These are phyloP conservation scores for Tephrocybe rancida DNA, from an alignment of 768 basidiomycete genomes.

Conservation along the genomic window DNA sequence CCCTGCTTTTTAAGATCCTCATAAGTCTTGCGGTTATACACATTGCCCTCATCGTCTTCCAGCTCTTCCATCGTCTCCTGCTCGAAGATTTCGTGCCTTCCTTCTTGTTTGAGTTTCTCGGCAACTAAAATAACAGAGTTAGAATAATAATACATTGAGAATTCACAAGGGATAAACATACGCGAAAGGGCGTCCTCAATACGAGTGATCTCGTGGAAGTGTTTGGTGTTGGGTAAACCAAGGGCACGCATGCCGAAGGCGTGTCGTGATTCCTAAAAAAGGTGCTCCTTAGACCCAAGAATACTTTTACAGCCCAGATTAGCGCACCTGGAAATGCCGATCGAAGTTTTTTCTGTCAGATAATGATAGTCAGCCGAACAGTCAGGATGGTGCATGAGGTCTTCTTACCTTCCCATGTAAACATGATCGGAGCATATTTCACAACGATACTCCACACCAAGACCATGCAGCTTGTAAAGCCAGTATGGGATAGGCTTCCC, in stretches of 20 bases:
- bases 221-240: slow-evolving; percentile 96
- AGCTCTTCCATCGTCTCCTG: slow-evolving; percentile 97
- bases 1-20: slow-evolving; percentile 97
- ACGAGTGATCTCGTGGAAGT: slow-evolving; percentile 97
- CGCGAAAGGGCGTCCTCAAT: slow-evolving; percentile 95
- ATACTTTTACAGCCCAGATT: slow-evolving; percentile 19
- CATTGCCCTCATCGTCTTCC: slow-evolving; percentile 98
- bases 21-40: slow-evolving; percentile 98
- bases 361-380: slow-evolving; percentile 6
- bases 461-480: slow-evolving; percentile 96
- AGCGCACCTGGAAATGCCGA: slow-evolving; percentile 84
- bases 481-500: slow-evolving; percentile 99
- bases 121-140: slow-evolving; percentile 60
- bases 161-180: slow-evolving; percentile 58
- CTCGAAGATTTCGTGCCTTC: slow-evolving; percentile 90
- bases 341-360: slow-evolving; percentile 87
- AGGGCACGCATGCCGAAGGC: slow-evolving; percentile 98
- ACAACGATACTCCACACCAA: slow-evolving; percentile 97
- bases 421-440: slow-evolving; percentile 97
- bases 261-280: slow-evolving; percentile 83
- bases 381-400: not conserved
- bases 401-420: slow-evolving; percentile 87
- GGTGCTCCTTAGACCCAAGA: slow-evolving; percentile 18
- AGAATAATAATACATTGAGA: too few relatives aligned
- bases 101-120: slow-evolving; percentile 96